A percentile compares a stretch with the other conserved stretches of the same genome.
phyloP scores from a whole-genome alignment of 164 flowering plant genomes.

The Paratinospora sagittata region DNA sequence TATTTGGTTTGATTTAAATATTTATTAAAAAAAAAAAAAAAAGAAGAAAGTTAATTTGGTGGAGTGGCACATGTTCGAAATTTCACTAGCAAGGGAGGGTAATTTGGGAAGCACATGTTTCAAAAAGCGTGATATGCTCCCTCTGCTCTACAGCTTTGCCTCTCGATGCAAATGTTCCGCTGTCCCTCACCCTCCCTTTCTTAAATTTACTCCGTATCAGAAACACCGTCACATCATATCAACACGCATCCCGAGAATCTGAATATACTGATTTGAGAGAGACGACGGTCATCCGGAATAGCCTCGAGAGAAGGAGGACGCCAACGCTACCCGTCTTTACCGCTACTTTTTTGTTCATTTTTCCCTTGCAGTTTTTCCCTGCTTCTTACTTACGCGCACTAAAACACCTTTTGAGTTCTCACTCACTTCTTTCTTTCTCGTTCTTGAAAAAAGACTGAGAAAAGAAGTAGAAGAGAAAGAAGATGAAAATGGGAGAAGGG shows the following conservation, averaged over 20 bases:
- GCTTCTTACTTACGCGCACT: neutral
- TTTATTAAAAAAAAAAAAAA: too few species aligned
- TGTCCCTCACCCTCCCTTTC: too few species aligned
- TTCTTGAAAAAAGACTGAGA: neutral
- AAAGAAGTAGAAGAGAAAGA: neutral
- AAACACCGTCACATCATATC: neutral
- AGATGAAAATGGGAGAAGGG: constrained; percentile 39
- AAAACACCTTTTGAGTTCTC: neutral
- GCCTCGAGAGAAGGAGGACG: neutral
- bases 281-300: neutral
- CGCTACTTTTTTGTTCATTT: too few species aligned
- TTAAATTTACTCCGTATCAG: too few species aligned
- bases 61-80: neutral
- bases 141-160: too few species aligned
- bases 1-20: too few species aligned
- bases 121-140: too few species aligned
- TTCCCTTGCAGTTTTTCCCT: neutral
- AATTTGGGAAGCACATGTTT: neutral
- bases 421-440: too few species aligned
- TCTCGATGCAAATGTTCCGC: too few species aligned
- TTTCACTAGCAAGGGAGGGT: neutral
- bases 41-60: too few species aligned
- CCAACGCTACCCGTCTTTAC: neutral
- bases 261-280: too few species aligned
- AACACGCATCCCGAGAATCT: neutral